Base-by-base conservation (phyloP, 1,284 basidiomycete genomes). In the Inonotus obliquus region DNA sequence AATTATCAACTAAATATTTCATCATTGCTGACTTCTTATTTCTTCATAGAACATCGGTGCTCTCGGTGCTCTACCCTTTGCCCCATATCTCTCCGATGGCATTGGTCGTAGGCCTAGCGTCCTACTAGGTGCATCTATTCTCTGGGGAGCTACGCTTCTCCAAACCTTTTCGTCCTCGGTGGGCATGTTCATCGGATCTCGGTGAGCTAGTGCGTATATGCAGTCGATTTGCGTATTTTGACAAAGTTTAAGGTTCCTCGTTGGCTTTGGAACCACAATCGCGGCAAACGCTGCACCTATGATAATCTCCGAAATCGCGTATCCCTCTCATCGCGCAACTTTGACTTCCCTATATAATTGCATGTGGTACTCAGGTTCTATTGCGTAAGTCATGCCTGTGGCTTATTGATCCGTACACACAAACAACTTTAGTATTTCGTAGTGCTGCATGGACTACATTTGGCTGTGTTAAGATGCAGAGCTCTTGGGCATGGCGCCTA, bases 121-220 rank as follows among this genome's bases (percentile, higher is more conserved):
- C 53, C 81, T 84, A 74, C 65, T 87, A 44, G 87, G 72, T 4
- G 84, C 85, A 2, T 32, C 67, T 3, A 81, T 87, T 68, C 87
- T 90, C 83, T 78, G 80, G 57, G 73, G 83, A 58, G 86, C 81
- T 45, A 85, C 84, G n/a, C 83, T 80, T 35, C 61, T 91, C 44
- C 89, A 91, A 67, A 84, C 85, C 3, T 84, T 85, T n/a, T 76
- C 87, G 41, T 80, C 84, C 63, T 88, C 83, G 60, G 80, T 91
- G 21, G 81, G 82, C 67, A 91, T 91, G 87, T 93, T 93, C 76
- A 89, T 92, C 67, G 87, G 85, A 63, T 84, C 88, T 70, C 82
- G 87, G 81, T 82, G 66, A 44, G 75, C 73, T 25, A 9, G n/a
- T 17, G 41, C 41, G n/a, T 44, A n/a, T 44, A 44, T 1, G 13